These are phyloP conservation scores for Eudorina sp. DNA, from an alignment of 139 green algal genomes.

Conservation along the genomic window DNA sequence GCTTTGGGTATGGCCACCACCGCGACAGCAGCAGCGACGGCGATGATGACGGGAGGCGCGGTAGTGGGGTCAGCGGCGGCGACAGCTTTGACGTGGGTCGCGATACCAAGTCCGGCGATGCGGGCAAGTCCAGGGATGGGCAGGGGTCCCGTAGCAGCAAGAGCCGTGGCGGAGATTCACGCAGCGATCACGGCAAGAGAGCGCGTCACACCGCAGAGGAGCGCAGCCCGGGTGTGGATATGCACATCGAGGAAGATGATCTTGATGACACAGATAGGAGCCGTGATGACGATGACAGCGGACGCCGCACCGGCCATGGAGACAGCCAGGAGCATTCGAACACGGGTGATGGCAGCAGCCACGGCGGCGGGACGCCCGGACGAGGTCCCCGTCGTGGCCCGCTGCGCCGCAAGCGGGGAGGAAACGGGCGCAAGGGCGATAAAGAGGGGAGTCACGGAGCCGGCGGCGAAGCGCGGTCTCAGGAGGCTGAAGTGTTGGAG, in stretches of 20 bases:
- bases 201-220: background rate
- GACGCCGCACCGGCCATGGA: background rate
- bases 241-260: background rate
- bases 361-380: background rate
- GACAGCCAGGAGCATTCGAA: background rate
- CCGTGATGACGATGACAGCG: background rate
- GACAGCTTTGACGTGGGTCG: background rate
- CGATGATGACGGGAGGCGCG: background rate
- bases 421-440: no score
- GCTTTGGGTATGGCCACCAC: conserved; percentile 20
- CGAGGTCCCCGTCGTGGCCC: no score
- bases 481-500: no score
- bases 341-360: background rate
- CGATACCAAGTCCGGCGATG: background rate
- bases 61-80: background rate
- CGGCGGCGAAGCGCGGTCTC: no score
- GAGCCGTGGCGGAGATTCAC: background rate
- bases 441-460: no score
- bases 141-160: background rate
- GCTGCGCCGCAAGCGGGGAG: no score
- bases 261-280: background rate
- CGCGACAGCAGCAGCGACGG: background rate
- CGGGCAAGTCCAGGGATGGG: background rate
- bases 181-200: background rate
- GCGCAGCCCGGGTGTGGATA: background rate